Evolutionary conservation across 2,329 filamentous ascomycete species (phyloP), one percentile per base, ranked within the genome.

Genomic region (Talaromyces atroroseus): DNA sequence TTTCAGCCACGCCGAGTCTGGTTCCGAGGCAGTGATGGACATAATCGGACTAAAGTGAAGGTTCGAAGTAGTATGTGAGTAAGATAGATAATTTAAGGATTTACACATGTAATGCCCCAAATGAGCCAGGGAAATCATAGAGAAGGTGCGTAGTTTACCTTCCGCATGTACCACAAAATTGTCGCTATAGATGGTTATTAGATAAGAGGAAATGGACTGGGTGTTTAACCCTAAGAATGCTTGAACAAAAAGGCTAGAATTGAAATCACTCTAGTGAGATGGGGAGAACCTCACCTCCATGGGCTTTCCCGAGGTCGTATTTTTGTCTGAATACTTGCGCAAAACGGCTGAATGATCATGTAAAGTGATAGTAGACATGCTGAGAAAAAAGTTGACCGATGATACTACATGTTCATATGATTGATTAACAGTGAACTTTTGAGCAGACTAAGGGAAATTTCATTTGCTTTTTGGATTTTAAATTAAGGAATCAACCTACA

Each of bases 121-220:
- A 32, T 11, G 29, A 12, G 11, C 29, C 5, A 8, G 29, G 29
- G 2, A 12, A 32, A 32, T 10, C 29, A 32, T 29, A 5, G 4
- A 29, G 26, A 29, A 44, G 6, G 20, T 18, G 40, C 16, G 40
- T 23, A n/a, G 11, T 20, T 52, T 34, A 52, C 50, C 50, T 45
- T n/a, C 50, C 50, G 18, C 42, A 46, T 12, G 40, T 53, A 11
- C 51, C 51, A 24, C 42, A 53, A 11, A 53, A 53, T 18, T 36
- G 40, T 36, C 51, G 40, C 51, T 53, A 45, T 24, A 3, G 38
- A 32, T 8, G 23, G n/a, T 26, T 23, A 38, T 42, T 32, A 52
- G 12, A 32, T 32, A 32, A 8, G 11, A 32, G 5, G 11, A 32
- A 32, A 12, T 5, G 29, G 8, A 4, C 10, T 32, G 8, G 29